Evolutionary conservation across 192 early-diverging fungal species (phyloP).

Genomic region (Coemansia sp.): DNA sequence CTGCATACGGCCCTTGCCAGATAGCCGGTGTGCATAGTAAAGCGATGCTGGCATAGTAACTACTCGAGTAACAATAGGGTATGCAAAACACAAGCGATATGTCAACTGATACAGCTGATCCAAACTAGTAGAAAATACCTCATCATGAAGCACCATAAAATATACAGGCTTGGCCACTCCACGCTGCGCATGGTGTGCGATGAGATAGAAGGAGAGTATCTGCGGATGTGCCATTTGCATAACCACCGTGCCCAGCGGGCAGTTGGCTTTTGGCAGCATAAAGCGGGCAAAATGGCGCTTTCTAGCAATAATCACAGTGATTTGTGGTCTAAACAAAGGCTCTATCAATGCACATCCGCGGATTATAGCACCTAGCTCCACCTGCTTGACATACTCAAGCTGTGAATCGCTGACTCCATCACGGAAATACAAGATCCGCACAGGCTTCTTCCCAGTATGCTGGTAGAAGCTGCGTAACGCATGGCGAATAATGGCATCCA

Average conservation of each 20-base stretch:
- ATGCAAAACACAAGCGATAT: slow-evolving; percentile 28
- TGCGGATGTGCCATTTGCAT: not conserved
- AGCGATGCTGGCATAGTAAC: slow-evolving; percentile 36
- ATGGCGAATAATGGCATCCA: slow-evolving; percentile 38
- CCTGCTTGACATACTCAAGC: slow-evolving; percentile 15
- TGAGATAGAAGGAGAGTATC: slow-evolving; percentile 25
- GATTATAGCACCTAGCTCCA: slow-evolving; percentile 27
- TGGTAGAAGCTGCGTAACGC: slow-evolving; percentile 41
- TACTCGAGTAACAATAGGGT: slow-evolving; percentile 19
- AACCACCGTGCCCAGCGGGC: slow-evolving; percentile 26
- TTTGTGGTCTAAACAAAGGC: slow-evolving; percentile 11
- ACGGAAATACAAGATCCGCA: slow-evolving; percentile 58
- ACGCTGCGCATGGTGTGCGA: slow-evolving; percentile 20
- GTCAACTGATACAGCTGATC: slow-evolving; percentile 9
- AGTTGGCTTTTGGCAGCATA: slow-evolving; percentile 13
- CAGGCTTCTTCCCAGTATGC: slow-evolving; percentile 43
- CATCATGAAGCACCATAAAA: slow-evolving; percentile 43
- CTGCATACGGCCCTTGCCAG: slow-evolving; percentile 31
- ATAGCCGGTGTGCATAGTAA: slow-evolving; percentile 44
- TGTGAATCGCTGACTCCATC: slow-evolving; percentile 55
- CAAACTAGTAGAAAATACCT: not conserved
- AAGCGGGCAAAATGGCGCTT: slow-evolving; percentile 38
- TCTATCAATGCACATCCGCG: slow-evolving; percentile 22
- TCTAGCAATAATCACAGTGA: slow-evolving; percentile 27
- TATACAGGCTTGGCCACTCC: slow-evolving; percentile 24